Percentiles rank a stretch among this genome's conserved stretches.
These are phyloP conservation scores for Dioscorea zingiberensis DNA, from an alignment of 106 monocot species.

Conservation along the genomic window DNA sequence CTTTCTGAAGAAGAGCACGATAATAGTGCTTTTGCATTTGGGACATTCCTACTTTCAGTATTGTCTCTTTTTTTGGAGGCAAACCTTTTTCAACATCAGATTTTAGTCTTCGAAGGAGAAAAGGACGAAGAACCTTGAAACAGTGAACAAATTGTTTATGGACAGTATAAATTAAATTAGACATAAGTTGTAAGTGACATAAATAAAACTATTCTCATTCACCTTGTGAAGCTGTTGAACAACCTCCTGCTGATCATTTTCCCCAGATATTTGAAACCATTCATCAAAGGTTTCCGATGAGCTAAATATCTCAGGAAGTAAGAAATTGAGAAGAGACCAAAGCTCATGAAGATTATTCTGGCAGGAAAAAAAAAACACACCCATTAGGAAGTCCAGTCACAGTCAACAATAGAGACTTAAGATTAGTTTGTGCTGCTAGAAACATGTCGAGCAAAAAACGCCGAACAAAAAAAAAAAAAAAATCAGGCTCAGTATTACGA, in stretches of 20 bases:
- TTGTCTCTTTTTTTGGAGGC: constrained; percentile 92
- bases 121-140: constrained; percentile 84
- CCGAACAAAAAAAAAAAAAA: too few species aligned
- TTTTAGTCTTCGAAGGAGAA: constrained; percentile 86
- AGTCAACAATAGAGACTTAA: too few species aligned
- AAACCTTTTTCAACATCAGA: constrained; percentile 96
- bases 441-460: too few species aligned
- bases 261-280: constrained; percentile 98
- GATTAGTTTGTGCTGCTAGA: too few species aligned
- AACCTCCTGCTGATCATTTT: constrained; percentile 98
- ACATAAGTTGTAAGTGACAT: background rate
- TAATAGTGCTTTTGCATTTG: constrained; percentile 96
- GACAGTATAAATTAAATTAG: background rate
- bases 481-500: too few species aligned
- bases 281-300: constrained; percentile 94
- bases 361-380: background rate
- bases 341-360: constrained; percentile 98
- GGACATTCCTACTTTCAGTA: constrained; percentile 97
- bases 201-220: background rate
- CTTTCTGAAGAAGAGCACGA: constrained; percentile 87
- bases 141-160: background rate
- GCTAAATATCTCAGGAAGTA: constrained; percentile 96
- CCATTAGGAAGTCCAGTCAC: too few species aligned
- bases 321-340: constrained; percentile 95
- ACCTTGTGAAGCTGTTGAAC: constrained; percentile 99